These are phyloP conservation scores for Rhizopus delemar DNA, from an alignment of 371 early-diverging fungal genomes.

Conservation along the genomic window DNA sequence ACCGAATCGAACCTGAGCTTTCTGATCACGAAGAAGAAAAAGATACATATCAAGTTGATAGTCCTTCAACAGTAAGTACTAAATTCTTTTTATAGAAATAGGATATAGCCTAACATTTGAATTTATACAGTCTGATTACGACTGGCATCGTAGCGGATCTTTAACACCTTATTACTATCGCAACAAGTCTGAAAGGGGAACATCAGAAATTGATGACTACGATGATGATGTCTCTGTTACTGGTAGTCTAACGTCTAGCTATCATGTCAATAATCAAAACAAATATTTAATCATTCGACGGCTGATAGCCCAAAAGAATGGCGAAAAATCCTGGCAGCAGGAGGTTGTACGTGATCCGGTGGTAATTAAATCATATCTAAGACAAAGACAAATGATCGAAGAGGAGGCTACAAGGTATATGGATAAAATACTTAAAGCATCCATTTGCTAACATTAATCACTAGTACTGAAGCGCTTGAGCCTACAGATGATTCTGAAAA, in stretches of 20 bases:
- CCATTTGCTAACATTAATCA: neutral
- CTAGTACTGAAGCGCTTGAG: constrained; percentile 55
- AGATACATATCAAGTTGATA: constrained; percentile 32
- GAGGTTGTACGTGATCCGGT: constrained; percentile 85
- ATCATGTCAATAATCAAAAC: constrained; percentile 57
- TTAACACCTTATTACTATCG: constrained; percentile 31
- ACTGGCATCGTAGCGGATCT: constrained; percentile 38
- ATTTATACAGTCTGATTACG: constrained; percentile 29
- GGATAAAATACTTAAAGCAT: neutral
- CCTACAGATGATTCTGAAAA: constrained; percentile 65
- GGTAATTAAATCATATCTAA: constrained; percentile 88
- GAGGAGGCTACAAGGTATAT: constrained; percentile 56
- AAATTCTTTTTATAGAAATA: neutral
- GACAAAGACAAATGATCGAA: constrained; percentile 83
- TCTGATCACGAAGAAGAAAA: constrained; percentile 51
- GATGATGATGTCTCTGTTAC: constrained; percentile 63
- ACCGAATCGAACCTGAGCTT: constrained; percentile 49
- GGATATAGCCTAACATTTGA: no score
- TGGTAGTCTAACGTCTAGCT: constrained; percentile 60
- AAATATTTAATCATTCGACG: constrained; percentile 68
- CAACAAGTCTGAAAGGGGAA: constrained; percentile 44
- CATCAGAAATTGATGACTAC: constrained; percentile 40
- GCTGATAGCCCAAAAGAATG: constrained; percentile 58
- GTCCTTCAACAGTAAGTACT: constrained; percentile 38
- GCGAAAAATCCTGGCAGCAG: constrained; percentile 71